These are phyloP conservation scores for Ambrosia trifida DNA, from an alignment of 129 eudicot genomes.

Conservation along the genomic window DNA sequence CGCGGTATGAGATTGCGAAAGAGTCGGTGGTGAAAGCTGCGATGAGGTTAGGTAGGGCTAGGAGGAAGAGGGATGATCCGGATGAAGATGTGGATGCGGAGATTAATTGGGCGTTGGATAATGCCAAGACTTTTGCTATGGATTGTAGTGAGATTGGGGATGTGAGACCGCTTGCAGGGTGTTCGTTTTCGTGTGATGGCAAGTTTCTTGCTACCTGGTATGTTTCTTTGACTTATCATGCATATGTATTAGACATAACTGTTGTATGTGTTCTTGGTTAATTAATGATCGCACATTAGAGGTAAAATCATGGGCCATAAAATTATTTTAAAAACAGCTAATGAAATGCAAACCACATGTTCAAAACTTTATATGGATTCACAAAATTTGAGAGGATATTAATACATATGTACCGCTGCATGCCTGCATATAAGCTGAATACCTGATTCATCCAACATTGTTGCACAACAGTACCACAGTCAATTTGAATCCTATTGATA, in stretches of 20 bases:
- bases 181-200: conserved; percentile 77
- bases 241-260: not conserved
- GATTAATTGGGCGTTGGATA: conserved; percentile 69
- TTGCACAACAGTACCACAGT: too few species aligned
- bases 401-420: too few species aligned
- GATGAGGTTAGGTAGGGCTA: conserved; percentile 65
- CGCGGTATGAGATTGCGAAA: conserved; percentile 65
- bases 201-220: conserved; percentile 92
- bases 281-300: not conserved
- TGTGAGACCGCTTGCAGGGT: conserved; percentile 89
- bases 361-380: too few species aligned
- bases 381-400: too few species aligned
- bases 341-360: too few species aligned
- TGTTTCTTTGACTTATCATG: not conserved
- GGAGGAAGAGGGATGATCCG: conserved; percentile 84
- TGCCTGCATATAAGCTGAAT: too few species aligned
- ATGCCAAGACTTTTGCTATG: conserved; percentile 56
- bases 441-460: too few species aligned
- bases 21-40: conserved; percentile 68
- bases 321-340: too few species aligned
- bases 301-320: too few species aligned
- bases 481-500: too few species aligned
- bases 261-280: not conserved
- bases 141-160: conserved; percentile 88
- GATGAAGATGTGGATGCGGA: conserved; percentile 97